Conservation (phyloP, 2,329 filamentous ascomycete genomes). For the Chalaropsis thielavioides region DNA sequence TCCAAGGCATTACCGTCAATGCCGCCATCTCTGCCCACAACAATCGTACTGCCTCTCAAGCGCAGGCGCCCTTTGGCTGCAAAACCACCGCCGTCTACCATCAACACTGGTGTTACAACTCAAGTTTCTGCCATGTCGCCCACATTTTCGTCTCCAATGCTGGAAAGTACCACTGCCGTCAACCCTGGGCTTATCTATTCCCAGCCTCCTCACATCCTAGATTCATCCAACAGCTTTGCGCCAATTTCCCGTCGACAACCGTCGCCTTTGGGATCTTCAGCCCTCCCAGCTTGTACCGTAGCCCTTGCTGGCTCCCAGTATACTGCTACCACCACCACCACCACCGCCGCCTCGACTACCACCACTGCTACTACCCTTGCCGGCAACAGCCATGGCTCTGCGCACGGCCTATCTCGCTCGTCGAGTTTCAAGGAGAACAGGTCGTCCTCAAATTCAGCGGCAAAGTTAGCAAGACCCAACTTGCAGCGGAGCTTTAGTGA, state of each 20-base stretch:
- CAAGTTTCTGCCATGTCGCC: constrained; percentile 25
- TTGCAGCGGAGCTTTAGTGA: constrained; percentile 43
- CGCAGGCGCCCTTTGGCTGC: constrained; percentile 13
- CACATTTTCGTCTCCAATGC: constrained; percentile 28
- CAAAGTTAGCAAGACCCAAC: constrained; percentile 30
- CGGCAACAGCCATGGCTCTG: constrained; percentile 2
- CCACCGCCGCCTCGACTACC: too few relatives aligned
- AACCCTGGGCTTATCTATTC: constrained; percentile 45
- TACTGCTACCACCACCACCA: too few relatives aligned
- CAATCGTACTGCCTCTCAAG: constrained; percentile 1
- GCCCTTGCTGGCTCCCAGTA: constrained; percentile 10
- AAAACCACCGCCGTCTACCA: neutral
- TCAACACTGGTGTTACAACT: neutral
- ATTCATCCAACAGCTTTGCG: constrained; percentile 19
- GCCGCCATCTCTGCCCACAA: constrained; percentile 6
- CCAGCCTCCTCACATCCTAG: constrained; percentile 35
- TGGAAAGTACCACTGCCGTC: constrained; percentile 28
- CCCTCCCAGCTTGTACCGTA: neutral
- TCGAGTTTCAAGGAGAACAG: constrained; percentile 31
- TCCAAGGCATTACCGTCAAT: constrained; percentile 13
- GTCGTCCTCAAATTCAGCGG: constrained; percentile 32
- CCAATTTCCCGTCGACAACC: neutral
- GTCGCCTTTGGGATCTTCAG: neutral
- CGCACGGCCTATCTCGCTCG: constrained; percentile 28
- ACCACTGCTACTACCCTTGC: too few relatives aligned